Evolutionary conservation across 192 early-diverging fungal genomes (phyloP), one percentile per base, ranked within the genome.

Genomic region (Umbelopsis vinacea): DNA sequence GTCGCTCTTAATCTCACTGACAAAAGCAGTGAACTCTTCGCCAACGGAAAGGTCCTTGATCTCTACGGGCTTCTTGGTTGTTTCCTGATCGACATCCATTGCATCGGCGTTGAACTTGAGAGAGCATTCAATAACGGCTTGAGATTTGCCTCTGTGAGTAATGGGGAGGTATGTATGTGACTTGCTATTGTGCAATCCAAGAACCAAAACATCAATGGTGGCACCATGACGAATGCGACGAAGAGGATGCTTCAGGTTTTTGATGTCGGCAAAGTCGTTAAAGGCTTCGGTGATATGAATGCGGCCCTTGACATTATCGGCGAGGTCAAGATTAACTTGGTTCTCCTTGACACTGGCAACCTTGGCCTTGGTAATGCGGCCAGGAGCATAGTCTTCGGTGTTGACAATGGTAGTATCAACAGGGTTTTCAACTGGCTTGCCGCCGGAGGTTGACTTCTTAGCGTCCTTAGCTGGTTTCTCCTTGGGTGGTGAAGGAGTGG

Each of bases 251-350:
- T 74, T 71, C 21, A 68, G 68, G 38, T 69, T 54, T 19, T 53
- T 73, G 35, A 72, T 71, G 11, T 72, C 60, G 38, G 47, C 69
- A 33, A 73, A 54, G 38, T 22, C 26, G 68, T 92, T 89, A 46
- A 75, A 72, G 2, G 91, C 74, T 81, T 96, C 91, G n/a, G 90
- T 87, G 47, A 89, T 72, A 71, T 94, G 93, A 63, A 96, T 69
- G 46, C 92, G 87, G 19, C 92, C 94, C 71, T 88, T 86, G 29
- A 94, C 73, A 71, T 92, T 91, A 35, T 80, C 74, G 12, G 91
- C 93, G 37, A 96, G 81, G 8, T 69, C 71, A 35, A 96, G 69
- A 52, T 91, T 90, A 66, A 89, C 75, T 60, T 91, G 87, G 14
- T 67, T 76, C 6, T 79, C 79, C 46, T 87, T 86, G 72, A 89